Conservation (phyloP, 2,329 filamentous ascomycete species). For the Chaetomium globosum region DNA sequence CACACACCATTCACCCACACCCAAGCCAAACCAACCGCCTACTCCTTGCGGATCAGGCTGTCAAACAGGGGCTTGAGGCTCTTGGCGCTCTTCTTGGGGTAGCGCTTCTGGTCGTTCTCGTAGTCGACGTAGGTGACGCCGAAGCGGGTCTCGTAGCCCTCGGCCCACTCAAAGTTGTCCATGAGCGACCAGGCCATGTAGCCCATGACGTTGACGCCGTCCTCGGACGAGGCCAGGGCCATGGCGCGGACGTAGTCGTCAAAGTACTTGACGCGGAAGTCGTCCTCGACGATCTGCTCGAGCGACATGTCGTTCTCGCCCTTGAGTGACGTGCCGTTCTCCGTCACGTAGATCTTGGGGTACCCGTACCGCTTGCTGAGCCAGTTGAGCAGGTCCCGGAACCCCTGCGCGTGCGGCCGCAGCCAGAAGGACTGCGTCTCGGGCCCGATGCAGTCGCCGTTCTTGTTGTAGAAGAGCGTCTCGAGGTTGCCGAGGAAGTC, state of each 20-base stretch:
- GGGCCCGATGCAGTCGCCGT: conserved; percentile 72
- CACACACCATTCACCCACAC: not conserved
- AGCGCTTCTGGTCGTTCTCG: conserved; percentile 73
- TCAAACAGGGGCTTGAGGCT: conserved; percentile 72
- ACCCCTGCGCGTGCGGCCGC: conserved; percentile 72
- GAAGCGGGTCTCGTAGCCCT: conserved; percentile 84
- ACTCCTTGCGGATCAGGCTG: conserved; percentile 66
- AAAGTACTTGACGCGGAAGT: conserved; percentile 81
- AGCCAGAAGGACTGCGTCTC: conserved; percentile 85
- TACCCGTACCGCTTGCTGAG: conserved; percentile 73
- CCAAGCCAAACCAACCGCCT: conserved; percentile 18
- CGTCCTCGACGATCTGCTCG: conserved; percentile 74
- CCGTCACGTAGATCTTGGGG: conserved; percentile 83
- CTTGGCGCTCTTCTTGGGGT: conserved; percentile 81
- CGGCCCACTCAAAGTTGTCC: conserved; percentile 93
- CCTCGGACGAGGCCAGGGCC: conserved; percentile 68
- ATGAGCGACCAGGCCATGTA: conserved; percentile 85
- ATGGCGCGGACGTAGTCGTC: conserved; percentile 74
- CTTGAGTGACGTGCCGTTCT: conserved; percentile 84
- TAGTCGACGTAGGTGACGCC: conserved; percentile 86
- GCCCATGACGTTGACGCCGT: conserved; percentile 76
- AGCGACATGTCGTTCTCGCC: conserved; percentile 75
- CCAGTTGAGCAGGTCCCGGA: conserved; percentile 76
- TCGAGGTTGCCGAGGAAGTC: conserved; percentile 79
- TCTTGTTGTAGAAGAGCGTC: conserved; percentile 69